Evolutionary conservation across 768 basidiomycete species (phyloP).

Genomic region (Panaeolus cyanescens): DNA sequence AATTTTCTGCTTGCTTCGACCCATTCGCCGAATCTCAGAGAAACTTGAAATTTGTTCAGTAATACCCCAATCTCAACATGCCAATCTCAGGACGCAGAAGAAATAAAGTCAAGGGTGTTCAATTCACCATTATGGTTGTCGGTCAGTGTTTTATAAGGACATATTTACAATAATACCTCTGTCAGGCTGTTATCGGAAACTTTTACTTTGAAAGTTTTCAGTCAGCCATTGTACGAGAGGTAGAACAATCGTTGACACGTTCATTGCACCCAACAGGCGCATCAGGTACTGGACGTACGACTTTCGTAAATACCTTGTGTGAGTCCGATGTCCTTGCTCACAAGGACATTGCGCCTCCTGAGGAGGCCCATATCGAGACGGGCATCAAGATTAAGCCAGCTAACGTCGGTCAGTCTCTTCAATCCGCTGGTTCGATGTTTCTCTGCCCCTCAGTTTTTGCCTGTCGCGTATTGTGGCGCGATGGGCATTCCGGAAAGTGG

Average conservation of each 20-base stretch:
- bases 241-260: background rate
- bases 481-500: background rate
- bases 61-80: conserved; percentile 29
- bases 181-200: background rate
- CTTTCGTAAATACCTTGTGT: conserved; percentile 91
- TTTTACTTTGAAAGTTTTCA: background rate
- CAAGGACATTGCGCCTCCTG: conserved; percentile 63
- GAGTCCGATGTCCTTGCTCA: conserved; percentile 76
- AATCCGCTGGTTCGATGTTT: background rate
- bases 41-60: background rate
- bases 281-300: conserved; percentile 86
- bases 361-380: conserved; percentile 76
- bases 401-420: conserved; percentile 64
- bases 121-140: conserved; percentile 88
- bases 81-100: conserved; percentile 54
- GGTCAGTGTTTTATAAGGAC: conserved; percentile 51
- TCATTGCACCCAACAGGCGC: conserved; percentile 52
- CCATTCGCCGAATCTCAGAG: background rate
- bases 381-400: conserved; percentile 79
- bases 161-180: background rate
- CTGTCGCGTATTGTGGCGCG: background rate
- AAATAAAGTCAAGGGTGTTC: conserved; percentile 88
- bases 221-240: background rate
- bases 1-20: background rate
- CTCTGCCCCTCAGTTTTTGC: background rate